Evolutionary conservation across 2,329 filamentous ascomycete genomes (phyloP).

Genomic region (Sporothrix luriei): DNA sequence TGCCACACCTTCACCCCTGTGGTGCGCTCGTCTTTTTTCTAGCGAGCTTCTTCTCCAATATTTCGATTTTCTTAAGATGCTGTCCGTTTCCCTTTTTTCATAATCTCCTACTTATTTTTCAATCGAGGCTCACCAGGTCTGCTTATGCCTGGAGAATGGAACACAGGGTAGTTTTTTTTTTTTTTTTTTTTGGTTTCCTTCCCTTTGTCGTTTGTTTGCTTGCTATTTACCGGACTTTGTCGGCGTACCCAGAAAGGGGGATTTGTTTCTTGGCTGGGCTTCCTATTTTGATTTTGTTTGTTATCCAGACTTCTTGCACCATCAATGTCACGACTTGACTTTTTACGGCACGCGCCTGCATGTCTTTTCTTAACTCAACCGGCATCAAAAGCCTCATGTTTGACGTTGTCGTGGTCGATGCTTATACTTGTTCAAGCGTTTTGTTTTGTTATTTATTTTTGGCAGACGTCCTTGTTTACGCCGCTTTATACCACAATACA

Average conservation of each 20-base stretch:
- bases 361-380: background rate
- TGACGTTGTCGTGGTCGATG: background rate
- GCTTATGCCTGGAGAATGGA: background rate
- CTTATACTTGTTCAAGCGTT: background rate
- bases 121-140: background rate
- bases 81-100: background rate
- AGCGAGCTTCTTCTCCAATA: background rate
- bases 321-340: background rate
- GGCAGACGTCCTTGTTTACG: no score
- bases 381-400: background rate
- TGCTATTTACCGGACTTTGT: background rate
- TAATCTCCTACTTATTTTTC: background rate
- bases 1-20: background rate
- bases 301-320: background rate
- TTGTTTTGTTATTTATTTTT: background rate
- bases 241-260: slow-evolving; percentile 7
- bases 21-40: background rate
- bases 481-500: no score
- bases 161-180: background rate
- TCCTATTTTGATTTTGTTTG: background rate
- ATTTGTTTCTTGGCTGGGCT: slow-evolving; percentile 3
- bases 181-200: background rate
- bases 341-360: no score
- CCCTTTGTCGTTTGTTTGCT: no score
- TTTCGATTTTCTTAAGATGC: background rate